phyloP scores from a whole-genome alignment of 2,329 filamentous ascomycete species.

The Fusarium irregulare region DNA sequence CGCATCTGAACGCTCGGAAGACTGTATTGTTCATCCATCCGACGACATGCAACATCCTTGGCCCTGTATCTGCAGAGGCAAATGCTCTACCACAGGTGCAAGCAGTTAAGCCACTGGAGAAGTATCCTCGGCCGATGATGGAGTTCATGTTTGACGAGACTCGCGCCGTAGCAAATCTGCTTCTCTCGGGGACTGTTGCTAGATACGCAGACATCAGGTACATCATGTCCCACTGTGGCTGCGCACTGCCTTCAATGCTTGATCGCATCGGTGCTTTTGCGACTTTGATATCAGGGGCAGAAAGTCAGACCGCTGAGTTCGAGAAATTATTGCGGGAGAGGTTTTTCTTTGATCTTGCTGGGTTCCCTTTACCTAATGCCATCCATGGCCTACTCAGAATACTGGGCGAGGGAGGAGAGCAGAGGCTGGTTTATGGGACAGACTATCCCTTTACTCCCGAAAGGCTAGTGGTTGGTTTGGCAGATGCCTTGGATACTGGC shows the following conservation, averaged over 20 bases:
- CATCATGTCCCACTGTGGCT: conserved; percentile 14
- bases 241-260: background rate
- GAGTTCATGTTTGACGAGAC: conserved; percentile 18
- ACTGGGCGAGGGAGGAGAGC: background rate
- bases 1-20: background rate
- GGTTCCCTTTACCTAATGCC: conserved; percentile 1
- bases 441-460: conserved; percentile 6
- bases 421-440: conserved; percentile 7
- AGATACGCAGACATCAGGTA: background rate
- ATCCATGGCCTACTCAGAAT: background rate
- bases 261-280: conserved; percentile 5
- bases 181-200: conserved; percentile 4
- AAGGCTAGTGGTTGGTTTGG: background rate
- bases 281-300: background rate
- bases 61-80: too few species aligned
- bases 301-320: background rate
- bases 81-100: background rate
- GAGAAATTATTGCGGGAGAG: background rate
- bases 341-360: conserved; percentile 2
- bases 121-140: conserved; percentile 1
- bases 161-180: background rate
- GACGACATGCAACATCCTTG: conserved; percentile 1
- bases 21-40: conserved; percentile 8
- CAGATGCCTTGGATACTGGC: background rate
- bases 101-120: background rate